Conservation (phyloP, 495 filamentous ascomycete species). For the Collariella sp. region DNA sequence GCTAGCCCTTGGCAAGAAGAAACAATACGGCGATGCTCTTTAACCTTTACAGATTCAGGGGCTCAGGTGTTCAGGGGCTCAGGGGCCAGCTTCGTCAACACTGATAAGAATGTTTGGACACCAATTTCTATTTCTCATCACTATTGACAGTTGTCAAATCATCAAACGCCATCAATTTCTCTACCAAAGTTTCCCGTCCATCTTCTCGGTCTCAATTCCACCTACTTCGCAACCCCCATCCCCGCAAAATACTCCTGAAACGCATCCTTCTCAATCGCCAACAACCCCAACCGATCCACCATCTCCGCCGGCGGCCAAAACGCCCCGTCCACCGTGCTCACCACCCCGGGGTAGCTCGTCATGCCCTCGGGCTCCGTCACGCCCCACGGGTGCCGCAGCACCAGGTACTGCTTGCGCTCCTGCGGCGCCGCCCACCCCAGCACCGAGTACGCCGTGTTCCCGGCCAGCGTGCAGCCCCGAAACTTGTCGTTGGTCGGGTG, state of each 20-base stretch:
- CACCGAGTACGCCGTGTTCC: conserved; percentile 34
- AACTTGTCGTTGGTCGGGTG: conserved; percentile 13
- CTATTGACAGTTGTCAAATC: no score
- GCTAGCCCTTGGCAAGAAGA: no score
- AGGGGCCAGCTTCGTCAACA: no score
- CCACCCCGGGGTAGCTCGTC: conserved; percentile 24
- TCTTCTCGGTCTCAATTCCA: no score
- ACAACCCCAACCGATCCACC: conserved; percentile 25
- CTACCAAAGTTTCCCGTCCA: no score
- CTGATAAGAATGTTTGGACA: no score
- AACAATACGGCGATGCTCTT: no score
- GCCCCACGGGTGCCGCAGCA: conserved; percentile 34
- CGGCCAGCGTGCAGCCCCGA: conserved; percentile 29
- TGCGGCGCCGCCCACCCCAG: conserved; percentile 31
- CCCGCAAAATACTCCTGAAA: conserved; percentile 34
- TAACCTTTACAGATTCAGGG: no score
- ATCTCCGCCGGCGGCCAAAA: conserved; percentile 28
- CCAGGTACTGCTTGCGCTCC: conserved; percentile 28
- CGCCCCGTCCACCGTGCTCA: conserved; percentile 26
- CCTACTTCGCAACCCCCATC: conserved; percentile 28
- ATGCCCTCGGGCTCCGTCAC: conserved; percentile 26
- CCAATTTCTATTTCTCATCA: no score
- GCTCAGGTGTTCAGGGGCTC: no score
- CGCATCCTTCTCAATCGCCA: conserved; percentile 24
- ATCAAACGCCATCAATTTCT: no score